phyloP scores from a whole-genome alignment of 805 yeast genomes.

The Lachancea cidri region DNA sequence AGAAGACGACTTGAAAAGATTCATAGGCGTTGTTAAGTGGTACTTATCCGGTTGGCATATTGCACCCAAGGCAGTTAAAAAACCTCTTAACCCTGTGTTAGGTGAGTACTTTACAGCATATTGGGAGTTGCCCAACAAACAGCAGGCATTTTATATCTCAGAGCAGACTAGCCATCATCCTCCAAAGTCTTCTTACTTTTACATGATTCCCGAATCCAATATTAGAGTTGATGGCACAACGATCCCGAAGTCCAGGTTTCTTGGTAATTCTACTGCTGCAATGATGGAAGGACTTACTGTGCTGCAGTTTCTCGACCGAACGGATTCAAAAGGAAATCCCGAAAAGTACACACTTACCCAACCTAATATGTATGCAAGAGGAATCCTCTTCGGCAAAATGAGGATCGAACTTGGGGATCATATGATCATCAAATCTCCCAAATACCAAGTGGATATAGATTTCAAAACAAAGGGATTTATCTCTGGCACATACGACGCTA shows the following conservation, averaged over 20 bases:
- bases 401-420: slow-evolving; percentile 92
- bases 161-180: slow-evolving; percentile 99
- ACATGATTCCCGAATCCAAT: slow-evolving; percentile 70
- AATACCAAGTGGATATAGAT: slow-evolving; percentile 72
- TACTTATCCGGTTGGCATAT: slow-evolving; percentile 96
- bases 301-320: slow-evolving; percentile 58
- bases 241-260: slow-evolving; percentile 79
- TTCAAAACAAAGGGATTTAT: slow-evolving; percentile 94
- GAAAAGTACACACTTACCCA: slow-evolving; percentile 85
- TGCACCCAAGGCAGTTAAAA: slow-evolving; percentile 97
- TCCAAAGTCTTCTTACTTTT: slow-evolving; percentile 93
- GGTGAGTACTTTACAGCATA: slow-evolving; percentile 89
- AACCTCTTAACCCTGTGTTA: slow-evolving; percentile 90
- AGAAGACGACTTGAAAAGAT: slow-evolving; percentile 59
- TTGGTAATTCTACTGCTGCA: slow-evolving; percentile 96
- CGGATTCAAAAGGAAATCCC: slow-evolving; percentile 41
- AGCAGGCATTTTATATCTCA: slow-evolving; percentile 74
- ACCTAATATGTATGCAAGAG: slow-evolving; percentile 93
- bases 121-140: slow-evolving; percentile 79
- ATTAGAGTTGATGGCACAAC: slow-evolving; percentile 87
- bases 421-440: slow-evolving; percentile 64
- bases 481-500: slow-evolving; percentile 85
- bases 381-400: slow-evolving; percentile 85
- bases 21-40: slow-evolving; percentile 75
- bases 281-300: slow-evolving; percentile 90